Evolutionary conservation across 2,329 filamentous ascomycete species (phyloP), one percentile per base, ranked within the genome.

Genomic region (Fusarium subtropicale): DNA sequence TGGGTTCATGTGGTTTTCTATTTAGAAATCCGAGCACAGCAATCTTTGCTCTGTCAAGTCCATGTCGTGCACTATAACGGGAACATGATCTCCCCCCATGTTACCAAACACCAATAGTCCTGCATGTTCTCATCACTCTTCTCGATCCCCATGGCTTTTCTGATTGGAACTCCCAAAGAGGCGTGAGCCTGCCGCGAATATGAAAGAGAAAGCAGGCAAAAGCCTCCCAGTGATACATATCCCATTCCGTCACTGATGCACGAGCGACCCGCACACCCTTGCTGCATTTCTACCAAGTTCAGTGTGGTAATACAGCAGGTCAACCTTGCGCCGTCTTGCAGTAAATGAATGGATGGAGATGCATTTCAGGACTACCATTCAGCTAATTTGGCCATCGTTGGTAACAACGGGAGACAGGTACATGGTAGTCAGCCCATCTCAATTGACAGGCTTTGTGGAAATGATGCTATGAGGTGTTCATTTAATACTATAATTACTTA

Each of bases 361-460:
- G 54, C 64, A 20, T 56, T 67, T 60, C 34, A 45, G 36, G 36
- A 34, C 51, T 64, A 7, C 5, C 38, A 31, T 38, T 47, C 9
- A n/a, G 26, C 24, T 13, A 28, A 44, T 50, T 18, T 30, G 24
- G 36, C 22, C 26, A 42, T 26, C n/a, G 12, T 46, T 36, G 24
- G 12, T 33, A 34, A 20, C 41, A 22, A 52, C 62, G 61, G 69
- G 60, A 64, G 59, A 13, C 33, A 30, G 28, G 28, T 26, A 26
- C 24, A 5, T 5, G 5, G 24, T 30, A 33, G 30, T 24, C 67
- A 74, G 42, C 53, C 61, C 68, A 72, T 55, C 44, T 59, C 59
- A 69, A 74, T 74, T 80, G 79, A 79, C 74, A 77, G 73, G 76
- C 77, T 76, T 76, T 78, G 77, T 77, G 76, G 75, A 73, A 55